Percentiles rank a stretch among this genome's conserved stretches.
These are phyloP conservation scores for Talaromyces liani DNA, from an alignment of 495 filamentous ascomycete genomes.

Conservation along the genomic window DNA sequence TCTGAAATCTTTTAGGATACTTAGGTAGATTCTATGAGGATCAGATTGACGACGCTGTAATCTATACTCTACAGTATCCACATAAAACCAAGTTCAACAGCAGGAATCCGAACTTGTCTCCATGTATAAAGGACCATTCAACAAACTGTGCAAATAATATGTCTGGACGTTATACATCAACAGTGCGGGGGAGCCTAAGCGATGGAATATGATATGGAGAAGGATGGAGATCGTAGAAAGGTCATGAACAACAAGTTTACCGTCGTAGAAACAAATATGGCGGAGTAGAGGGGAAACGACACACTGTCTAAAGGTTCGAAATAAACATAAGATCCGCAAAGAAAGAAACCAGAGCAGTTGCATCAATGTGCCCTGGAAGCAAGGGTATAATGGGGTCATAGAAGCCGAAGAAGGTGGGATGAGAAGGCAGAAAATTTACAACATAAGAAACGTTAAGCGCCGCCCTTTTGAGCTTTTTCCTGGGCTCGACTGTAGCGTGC, in stretches of 20 bases:
- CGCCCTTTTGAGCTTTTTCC: slow-evolving; percentile 67
- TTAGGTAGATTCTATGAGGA: background rate
- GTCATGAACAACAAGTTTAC: background rate
- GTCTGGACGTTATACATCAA: background rate
- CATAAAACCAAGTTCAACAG: background rate
- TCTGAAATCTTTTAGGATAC: no score
- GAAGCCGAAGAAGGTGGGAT: background rate
- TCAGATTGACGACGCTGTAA: background rate
- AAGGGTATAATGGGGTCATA: slow-evolving; percentile 9
- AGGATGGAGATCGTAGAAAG: background rate
- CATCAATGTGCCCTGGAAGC: slow-evolving; percentile 4
- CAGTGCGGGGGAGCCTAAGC: background rate
- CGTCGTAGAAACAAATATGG: background rate
- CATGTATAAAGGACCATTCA: background rate
- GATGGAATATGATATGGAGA: background rate
- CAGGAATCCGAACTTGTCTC: background rate
- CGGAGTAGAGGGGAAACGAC: background rate
- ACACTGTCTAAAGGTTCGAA: background rate
- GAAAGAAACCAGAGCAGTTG: slow-evolving; percentile 1
- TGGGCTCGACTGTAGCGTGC: slow-evolving; percentile 75
- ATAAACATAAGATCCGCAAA: background rate
- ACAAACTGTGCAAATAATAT: background rate
- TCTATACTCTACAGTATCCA: slow-evolving; percentile 3
- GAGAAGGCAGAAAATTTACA: slow-evolving; percentile 5
- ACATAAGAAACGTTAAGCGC: slow-evolving; percentile 23